These are phyloP conservation scores for Neopestalotiopsis rosae DNA, from an alignment of 2,329 filamentous ascomycete genomes.

Conservation along the genomic window DNA sequence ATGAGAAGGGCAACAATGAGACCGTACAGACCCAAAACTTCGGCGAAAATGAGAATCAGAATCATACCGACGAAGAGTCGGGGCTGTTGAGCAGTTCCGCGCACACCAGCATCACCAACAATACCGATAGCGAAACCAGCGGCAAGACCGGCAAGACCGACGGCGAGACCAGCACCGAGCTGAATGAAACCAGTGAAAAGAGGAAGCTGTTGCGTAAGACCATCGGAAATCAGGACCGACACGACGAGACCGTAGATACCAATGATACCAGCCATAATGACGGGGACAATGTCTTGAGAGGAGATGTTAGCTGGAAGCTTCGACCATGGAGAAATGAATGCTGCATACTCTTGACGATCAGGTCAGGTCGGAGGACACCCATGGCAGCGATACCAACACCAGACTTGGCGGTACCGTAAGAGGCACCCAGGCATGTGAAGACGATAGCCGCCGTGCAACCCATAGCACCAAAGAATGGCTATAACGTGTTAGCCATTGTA, in stretches of 20 bases:
- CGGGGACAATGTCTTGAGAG: slow-evolving; percentile 88
- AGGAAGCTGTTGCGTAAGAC: slow-evolving; percentile 72
- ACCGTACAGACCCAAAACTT: slow-evolving; percentile 99
- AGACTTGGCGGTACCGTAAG: slow-evolving; percentile 98
- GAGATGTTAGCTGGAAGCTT: slow-evolving; percentile 27
- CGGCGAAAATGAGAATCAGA: slow-evolving; percentile 98
- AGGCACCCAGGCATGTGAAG: slow-evolving; percentile 95
- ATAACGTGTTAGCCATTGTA: slow-evolving; percentile 27
- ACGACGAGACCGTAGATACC: slow-evolving; percentile 96
- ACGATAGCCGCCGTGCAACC: slow-evolving; percentile 90
- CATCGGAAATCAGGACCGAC: slow-evolving; percentile 84
- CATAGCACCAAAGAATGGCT: slow-evolving; percentile 84
- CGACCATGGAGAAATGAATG: slow-evolving; percentile 18
- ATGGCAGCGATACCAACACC: slow-evolving; percentile 98
- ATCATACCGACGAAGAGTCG: slow-evolving; percentile 97
- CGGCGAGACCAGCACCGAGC: slow-evolving; percentile 80
- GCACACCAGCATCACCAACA: slow-evolving; percentile 86
- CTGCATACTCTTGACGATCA: slow-evolving; percentile 97
- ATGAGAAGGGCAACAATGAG: slow-evolving; percentile 98
- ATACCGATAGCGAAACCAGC: slow-evolving; percentile 82
- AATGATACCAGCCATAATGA: slow-evolving; percentile 99
- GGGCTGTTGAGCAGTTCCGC: slow-evolving; percentile 83
- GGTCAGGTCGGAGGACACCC: slow-evolving; percentile 95
- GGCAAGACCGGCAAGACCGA: slow-evolving; percentile 82
- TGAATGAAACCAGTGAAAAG: slow-evolving; percentile 87